Evolutionary conservation across 2,329 filamentous ascomycete genomes (phyloP).

Genomic region (Zasmidium citrigriseum): DNA sequence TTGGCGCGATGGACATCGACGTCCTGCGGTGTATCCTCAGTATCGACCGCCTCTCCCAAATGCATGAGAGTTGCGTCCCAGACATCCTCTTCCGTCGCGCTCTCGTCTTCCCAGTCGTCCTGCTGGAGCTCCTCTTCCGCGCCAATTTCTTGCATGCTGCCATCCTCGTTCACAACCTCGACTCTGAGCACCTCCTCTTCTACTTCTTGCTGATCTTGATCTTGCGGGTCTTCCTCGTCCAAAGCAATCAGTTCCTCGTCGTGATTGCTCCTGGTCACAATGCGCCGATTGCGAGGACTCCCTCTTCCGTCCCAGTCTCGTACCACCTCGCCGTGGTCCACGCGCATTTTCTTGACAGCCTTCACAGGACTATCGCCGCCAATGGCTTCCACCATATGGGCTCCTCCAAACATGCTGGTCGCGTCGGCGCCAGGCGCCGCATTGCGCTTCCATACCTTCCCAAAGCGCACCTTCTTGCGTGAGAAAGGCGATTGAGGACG

Average conservation of each 20-base stretch:
- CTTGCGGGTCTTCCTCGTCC: constrained; percentile 17
- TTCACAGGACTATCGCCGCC: constrained; percentile 37
- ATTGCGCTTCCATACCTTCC: constrained; percentile 50
- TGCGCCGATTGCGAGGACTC: constrained; percentile 30
- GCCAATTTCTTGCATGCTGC: constrained; percentile 16
- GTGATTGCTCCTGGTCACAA: constrained; percentile 30
- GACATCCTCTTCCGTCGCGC: constrained; percentile 14
- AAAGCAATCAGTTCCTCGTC: constrained; percentile 25
- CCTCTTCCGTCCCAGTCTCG: constrained; percentile 31
- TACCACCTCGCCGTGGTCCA: constrained; percentile 27
- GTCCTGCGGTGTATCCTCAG: not conserved
- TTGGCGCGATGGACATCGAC: not conserved
- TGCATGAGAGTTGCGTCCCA: constrained; percentile 22
- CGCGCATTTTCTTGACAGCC: constrained; percentile 48
- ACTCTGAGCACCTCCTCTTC: constrained; percentile 24
- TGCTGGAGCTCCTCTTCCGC: constrained; percentile 18
- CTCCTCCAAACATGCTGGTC: constrained; percentile 8
- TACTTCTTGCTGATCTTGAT: not conserved
- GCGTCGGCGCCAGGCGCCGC: constrained; percentile 3
- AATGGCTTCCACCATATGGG: not conserved
- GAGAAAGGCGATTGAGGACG: constrained; percentile 45
- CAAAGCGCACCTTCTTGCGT: constrained; percentile 33
- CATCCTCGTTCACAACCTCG: constrained; percentile 31
- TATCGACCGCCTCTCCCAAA: not conserved
- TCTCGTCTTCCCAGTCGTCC: constrained; percentile 30